These are phyloP conservation scores for Nevesoporus exiguus DNA, from an alignment of 768 basidiomycete genomes.

Conservation along the genomic window DNA sequence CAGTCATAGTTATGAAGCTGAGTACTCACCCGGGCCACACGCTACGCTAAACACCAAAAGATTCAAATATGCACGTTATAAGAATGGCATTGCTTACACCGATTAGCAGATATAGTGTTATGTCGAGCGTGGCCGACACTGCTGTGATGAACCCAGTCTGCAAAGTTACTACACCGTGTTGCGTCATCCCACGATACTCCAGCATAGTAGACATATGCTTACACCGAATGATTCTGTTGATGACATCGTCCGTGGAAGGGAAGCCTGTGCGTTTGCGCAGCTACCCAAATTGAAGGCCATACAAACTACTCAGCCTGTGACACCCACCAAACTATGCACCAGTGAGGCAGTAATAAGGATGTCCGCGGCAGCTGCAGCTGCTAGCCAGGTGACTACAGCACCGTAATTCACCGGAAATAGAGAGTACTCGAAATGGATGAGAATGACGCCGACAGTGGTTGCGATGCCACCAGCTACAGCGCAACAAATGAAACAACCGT, in stretches of 20 bases:
- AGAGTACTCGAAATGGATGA: slow-evolving; percentile 30
- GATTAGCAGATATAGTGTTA: slow-evolving; percentile 19
- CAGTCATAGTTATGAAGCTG: neutral
- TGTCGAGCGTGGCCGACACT: slow-evolving; percentile 15
- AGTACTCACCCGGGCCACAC: slow-evolving; percentile 2
- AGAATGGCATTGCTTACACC: slow-evolving; percentile 8
- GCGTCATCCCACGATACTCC: neutral
- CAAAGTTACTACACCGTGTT: slow-evolving; percentile 23
- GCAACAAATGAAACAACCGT: neutral
- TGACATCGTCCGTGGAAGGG: slow-evolving; percentile 33
- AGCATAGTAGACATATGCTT: neutral
- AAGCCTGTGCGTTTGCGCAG: slow-evolving; percentile 37
- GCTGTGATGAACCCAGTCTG: slow-evolving; percentile 27
- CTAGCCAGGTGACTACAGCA: slow-evolving; percentile 41
- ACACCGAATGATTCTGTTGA: slow-evolving; percentile 44
- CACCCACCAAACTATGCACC: slow-evolving; percentile 41
- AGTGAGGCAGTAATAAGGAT: slow-evolving; percentile 41
- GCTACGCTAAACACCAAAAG: neutral
- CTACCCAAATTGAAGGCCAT: slow-evolving; percentile 18
- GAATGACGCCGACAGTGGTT: slow-evolving; percentile 30
- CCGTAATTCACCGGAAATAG: slow-evolving; percentile 34
- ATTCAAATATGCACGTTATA: neutral
- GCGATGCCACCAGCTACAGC: slow-evolving; percentile 34
- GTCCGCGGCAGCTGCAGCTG: slow-evolving; percentile 39
- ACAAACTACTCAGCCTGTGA: neutral